phyloP scores from a whole-genome alignment of 176 grass and related monocot genomes.

The Bothriochloa decipiens region DNA sequence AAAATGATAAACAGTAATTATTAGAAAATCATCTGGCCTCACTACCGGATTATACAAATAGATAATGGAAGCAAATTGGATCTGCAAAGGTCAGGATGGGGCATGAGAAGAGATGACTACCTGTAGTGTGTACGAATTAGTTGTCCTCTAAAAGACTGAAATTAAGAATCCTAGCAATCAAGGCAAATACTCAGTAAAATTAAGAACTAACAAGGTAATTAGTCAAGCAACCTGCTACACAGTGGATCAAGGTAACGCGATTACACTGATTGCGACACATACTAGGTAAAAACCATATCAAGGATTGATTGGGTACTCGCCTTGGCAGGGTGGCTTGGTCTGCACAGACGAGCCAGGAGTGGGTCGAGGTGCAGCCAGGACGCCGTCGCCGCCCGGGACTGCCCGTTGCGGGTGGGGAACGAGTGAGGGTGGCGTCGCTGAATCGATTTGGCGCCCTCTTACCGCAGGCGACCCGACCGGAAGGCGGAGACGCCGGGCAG shows the following conservation, averaged over 20 bases:
- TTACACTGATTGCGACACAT: not conserved
- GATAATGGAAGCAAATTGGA: not conserved
- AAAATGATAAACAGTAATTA: not conserved
- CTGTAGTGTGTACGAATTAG: not conserved
- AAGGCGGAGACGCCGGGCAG: not conserved
- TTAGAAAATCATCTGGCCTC: not conserved
- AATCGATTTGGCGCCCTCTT: not conserved
- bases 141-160: not conserved
- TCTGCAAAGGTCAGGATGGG: not conserved
- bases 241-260: not conserved
- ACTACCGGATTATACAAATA: not conserved
- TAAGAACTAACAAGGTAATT: not conserved
- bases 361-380: not conserved
- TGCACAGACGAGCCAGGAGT: not conserved
- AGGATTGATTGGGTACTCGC: not conserved
- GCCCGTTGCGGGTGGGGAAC: not conserved
- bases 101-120: not conserved
- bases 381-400: too few relatives aligned
- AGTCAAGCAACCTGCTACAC: not conserved
- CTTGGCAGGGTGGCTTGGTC: not conserved
- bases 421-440: not conserved
- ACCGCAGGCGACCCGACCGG: not conserved
- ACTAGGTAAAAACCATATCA: not conserved
- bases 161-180: not conserved
- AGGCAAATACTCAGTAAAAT: not conserved